Base-by-base conservation (phyloP, 2,329 filamentous ascomycete species). In the Fusarium anguioides region DNA sequence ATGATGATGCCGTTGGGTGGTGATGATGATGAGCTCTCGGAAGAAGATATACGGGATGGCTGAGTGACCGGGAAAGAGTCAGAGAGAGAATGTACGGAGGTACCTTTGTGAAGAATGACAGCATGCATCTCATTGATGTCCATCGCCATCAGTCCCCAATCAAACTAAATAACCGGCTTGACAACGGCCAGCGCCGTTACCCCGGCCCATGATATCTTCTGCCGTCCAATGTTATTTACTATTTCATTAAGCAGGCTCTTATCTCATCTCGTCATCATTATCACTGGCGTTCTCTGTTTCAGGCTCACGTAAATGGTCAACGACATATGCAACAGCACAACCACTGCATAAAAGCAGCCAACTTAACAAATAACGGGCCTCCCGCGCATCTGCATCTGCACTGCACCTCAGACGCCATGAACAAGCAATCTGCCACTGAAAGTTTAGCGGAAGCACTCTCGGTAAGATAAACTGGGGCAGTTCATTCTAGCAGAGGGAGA, bases 381-480 rank as follows among this genome's bases (percentile, higher is more conserved):
- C 47, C 52, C 45, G 27, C 35, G 31, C 64, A 54, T 61, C 49
- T 66, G 47, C 29, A 21, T 41, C 33, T 41, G 33, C 46, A 41
- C 31, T 33, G 29, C 29, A 31, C 29, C 29, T 31, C 54, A 59
- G 61, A 42, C 51, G 60, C 55, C 56, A 31, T 31, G 27, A 10
- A 12, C 27, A 31, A 64, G 29, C 29, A 60, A 56, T 24, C 64
- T 52, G 49, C 49, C 66, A 68, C 64, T 69, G 54, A 52, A 71
- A 51, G 65, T 60, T 64, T 65, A 62, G 68, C 55, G 69, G 69
- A n/a, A 71, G 69, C 64, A 55, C 54, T 61, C 44, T 69, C 64
- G 65, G 69, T 72, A 72, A 69, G 66, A 68, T 69, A 66, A 69
- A 63, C 55, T 71, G 66, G 70, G 69, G 61, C 64, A 61, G 35